Evolutionary conservation across 371 early-diverging fungal species (phyloP).

Genomic region (Mortierella sp.): DNA sequence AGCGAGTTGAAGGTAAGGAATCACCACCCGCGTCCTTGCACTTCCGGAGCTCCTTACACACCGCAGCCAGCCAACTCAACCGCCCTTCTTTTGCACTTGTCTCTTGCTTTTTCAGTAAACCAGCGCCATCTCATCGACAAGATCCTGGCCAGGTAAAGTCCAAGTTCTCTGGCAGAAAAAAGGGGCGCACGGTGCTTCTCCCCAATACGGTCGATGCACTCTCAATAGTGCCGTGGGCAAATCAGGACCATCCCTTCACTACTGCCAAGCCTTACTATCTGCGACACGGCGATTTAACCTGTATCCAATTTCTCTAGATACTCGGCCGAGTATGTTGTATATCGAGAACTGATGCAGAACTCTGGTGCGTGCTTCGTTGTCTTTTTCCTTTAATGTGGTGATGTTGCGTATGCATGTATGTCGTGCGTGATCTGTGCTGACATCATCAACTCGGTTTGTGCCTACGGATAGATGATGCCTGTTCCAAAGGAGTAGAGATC

Average conservation of each 20-base stretch:
- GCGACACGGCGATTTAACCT: neutral
- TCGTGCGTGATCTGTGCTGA: too few species aligned
- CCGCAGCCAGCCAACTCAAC: too few species aligned
- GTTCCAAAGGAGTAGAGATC: constrained; percentile 65
- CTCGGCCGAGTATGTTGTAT: constrained; percentile 82
- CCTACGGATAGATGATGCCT: constrained; percentile 67
- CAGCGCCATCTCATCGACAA: constrained; percentile 95
- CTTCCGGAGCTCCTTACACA: neutral
- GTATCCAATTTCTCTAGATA: constrained; percentile 52
- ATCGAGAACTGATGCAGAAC: constrained; percentile 85
- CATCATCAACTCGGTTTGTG: too few species aligned
- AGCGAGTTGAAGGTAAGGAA: constrained; percentile 68
- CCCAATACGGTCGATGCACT: too few species aligned
- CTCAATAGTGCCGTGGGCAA: too few species aligned
- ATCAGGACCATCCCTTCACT: too few species aligned
- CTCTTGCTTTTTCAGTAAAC: constrained; percentile 66
- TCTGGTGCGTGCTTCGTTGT: constrained; percentile 54
- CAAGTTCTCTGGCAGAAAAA: too few species aligned
- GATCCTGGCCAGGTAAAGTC: constrained; percentile 84
- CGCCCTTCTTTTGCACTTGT: neutral
- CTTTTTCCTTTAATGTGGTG: neutral
- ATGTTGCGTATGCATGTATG: too few species aligned
- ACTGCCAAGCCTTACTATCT: too few species aligned
- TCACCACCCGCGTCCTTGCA: neutral
- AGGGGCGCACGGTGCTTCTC: too few species aligned